phyloP scores from a whole-genome alignment of 495 filamentous ascomycete species.

The Hyaloscypha bicolor region DNA sequence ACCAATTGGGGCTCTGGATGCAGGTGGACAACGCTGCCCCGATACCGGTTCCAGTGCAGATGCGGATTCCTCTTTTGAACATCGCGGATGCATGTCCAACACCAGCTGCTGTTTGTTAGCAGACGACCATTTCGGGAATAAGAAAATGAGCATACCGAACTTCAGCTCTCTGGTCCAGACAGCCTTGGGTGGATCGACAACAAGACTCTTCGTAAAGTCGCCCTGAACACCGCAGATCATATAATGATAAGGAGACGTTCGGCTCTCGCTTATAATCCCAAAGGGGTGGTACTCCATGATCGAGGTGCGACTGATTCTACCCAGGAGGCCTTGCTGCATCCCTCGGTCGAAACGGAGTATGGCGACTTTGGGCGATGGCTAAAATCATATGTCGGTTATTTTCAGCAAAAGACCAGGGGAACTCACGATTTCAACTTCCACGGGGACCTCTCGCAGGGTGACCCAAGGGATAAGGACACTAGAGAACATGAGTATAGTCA shows the following conservation, averaged over 20 bases:
- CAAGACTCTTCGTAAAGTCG: conserved; percentile 45
- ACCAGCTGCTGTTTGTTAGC: conserved; percentile 39
- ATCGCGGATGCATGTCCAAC: conserved; percentile 48
- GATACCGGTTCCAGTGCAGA: conserved; percentile 49
- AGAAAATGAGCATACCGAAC: conserved; percentile 39
- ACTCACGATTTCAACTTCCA: conserved; percentile 46
- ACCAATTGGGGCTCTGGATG: conserved; percentile 48
- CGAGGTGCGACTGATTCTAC: conserved; percentile 46
- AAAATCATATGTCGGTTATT: conserved; percentile 27
- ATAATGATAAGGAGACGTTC: conserved; percentile 42
- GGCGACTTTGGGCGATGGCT: conserved; percentile 47
- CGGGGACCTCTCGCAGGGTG: conserved; percentile 45
- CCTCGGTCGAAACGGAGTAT: conserved; percentile 44
- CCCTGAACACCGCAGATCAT: conserved; percentile 52
- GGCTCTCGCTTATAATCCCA: conserved; percentile 47
- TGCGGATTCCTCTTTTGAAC: conserved; percentile 49
- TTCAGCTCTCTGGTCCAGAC: conserved; percentile 50
- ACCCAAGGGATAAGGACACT: conserved; percentile 48
- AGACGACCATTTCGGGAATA: conserved; percentile 1
- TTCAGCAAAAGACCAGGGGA: neutral
- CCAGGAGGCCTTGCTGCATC: conserved; percentile 51
- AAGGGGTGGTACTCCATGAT: conserved; percentile 53
- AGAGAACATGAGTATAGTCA: conserved; percentile 29
- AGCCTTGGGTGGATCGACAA: conserved; percentile 43
- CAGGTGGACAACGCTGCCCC: conserved; percentile 49